Conservation (phyloP, 345 rosid species). For the Brassica juncea region DNA sequence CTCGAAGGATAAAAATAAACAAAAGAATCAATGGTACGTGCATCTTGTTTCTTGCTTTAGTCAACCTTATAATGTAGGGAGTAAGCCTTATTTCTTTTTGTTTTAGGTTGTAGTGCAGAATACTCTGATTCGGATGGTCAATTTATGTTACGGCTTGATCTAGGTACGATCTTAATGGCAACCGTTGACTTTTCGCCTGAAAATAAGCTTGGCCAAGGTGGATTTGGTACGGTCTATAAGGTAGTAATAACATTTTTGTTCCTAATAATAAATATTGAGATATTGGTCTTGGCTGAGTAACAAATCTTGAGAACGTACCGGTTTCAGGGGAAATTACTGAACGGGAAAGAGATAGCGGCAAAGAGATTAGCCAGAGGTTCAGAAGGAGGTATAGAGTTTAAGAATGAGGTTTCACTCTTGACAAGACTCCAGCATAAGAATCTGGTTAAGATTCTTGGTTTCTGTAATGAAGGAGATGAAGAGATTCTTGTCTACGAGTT, state of each 20-base stretch:
- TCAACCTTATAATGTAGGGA: neutral
- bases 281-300: too few relatives aligned
- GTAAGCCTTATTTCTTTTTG: neutral
- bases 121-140: neutral
- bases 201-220: too few relatives aligned
- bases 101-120: neutral
- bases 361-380: constrained; percentile 26
- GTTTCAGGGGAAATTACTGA: neutral
- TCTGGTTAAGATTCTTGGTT: constrained; percentile 57
- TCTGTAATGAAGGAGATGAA: constrained; percentile 46
- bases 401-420: constrained; percentile 50
- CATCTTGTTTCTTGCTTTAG: neutral
- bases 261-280: too few relatives aligned
- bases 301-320: neutral
- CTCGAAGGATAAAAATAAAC: neutral
- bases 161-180: too few relatives aligned
- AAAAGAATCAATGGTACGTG: neutral
- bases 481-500: constrained; percentile 56
- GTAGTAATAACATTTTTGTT: too few relatives aligned
- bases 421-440: constrained; percentile 62
- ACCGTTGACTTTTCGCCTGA: too few relatives aligned
- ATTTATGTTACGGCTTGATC: too few relatives aligned
- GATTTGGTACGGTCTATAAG: too few relatives aligned
- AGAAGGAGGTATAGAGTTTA: constrained; percentile 56
- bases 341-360: neutral